These are phyloP conservation scores for Globisporangium spinosum DNA, from an alignment of 352 stramenopile species.

Conservation along the genomic window DNA sequence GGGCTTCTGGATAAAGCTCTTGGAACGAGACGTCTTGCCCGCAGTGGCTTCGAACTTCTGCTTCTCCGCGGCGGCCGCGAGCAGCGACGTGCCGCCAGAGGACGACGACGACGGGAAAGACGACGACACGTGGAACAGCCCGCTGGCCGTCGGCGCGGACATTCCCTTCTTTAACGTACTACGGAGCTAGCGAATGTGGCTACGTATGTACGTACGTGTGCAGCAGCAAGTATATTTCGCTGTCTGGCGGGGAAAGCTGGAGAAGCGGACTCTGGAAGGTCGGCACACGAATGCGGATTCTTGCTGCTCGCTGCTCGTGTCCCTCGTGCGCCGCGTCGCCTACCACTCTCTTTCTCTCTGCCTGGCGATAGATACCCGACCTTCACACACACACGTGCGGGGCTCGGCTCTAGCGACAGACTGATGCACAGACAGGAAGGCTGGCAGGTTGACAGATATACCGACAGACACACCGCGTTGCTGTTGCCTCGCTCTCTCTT, in stretches of 20 bases:
- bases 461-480: neutral
- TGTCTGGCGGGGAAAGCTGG: neutral
- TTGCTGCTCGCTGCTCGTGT: neutral
- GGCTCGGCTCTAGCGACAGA: neutral
- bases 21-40: constrained; percentile 13
- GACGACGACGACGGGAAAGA: constrained; percentile 23
- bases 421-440: neutral
- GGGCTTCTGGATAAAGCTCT: constrained; percentile 22
- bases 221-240: neutral
- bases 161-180: neutral
- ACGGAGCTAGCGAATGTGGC: neutral
- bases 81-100: constrained; percentile 23
- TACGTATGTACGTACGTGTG: neutral
- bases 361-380: neutral
- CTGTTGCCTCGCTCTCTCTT: neutral
- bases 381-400: neutral
- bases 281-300: neutral
- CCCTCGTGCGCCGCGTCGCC: neutral
- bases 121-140: constrained; percentile 28
- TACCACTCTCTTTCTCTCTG: neutral
- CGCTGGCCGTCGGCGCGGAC: constrained; percentile 16
- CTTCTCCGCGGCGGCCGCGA: constrained; percentile 27
- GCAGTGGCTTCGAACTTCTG: constrained; percentile 22
- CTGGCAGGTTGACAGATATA: neutral
- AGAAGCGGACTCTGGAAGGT: neutral